Evolutionary conservation across 2,329 filamentous ascomycete genomes (phyloP).

Genomic region (Bimuria novae-zelandiae): DNA sequence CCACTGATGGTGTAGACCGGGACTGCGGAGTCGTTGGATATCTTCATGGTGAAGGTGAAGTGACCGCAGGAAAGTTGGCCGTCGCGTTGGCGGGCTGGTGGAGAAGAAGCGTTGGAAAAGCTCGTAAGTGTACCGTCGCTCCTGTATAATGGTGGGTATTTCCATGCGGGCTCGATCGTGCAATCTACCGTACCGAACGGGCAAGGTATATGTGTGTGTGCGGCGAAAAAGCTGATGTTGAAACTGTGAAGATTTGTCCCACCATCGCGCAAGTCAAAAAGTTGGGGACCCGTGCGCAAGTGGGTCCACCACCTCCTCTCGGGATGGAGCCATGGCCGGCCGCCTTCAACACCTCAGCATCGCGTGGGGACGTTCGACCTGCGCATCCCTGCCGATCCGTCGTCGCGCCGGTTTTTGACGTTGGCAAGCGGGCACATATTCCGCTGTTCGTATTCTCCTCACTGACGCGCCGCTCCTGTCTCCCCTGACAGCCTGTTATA

Average conservation of each 20-base stretch:
- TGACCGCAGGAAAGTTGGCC: neutral
- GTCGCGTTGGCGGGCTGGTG: neutral
- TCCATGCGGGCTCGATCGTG: too few species aligned
- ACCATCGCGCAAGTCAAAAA: too few species aligned
- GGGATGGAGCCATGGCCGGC: too few species aligned
- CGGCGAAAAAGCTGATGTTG: too few species aligned
- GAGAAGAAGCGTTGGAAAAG: too few species aligned
- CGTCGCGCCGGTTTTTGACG: neutral
- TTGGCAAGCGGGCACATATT: neutral
- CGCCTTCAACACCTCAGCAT: neutral
- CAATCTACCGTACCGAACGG: too few species aligned
- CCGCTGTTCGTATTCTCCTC: neutral
- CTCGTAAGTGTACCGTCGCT: too few species aligned
- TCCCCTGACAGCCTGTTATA: neutral
- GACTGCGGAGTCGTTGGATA: conserved; percentile 79
- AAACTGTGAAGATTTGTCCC: conserved; percentile 1
- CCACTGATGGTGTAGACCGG: conserved; percentile 96
- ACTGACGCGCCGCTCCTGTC: neutral
- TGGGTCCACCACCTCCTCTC: too few species aligned
- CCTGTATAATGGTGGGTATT: too few species aligned
- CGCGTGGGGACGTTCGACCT: conserved; percentile 6
- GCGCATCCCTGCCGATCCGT: neutral
- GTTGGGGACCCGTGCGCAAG: too few species aligned
- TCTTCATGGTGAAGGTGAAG: conserved; percentile 65
- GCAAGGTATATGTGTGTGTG: too few species aligned